Conservation (phyloP, 352 stramenopile genomes). For the Phytophthora multivora region DNA sequence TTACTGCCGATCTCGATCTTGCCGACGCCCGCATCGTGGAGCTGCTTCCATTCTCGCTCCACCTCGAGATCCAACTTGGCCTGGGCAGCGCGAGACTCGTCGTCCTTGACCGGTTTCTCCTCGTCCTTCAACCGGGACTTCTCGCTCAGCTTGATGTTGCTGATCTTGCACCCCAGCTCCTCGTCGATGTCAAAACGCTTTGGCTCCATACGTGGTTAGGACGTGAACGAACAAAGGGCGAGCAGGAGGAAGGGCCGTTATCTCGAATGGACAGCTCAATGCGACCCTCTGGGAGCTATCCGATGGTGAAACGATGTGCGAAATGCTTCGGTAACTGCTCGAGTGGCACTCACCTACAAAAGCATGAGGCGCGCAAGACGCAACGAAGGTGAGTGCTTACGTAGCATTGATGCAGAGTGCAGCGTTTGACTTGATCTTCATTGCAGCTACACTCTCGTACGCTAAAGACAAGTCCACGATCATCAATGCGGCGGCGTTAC, state of each 20-base stretch:
- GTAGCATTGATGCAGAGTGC: not conserved
- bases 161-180: slow-evolving; percentile 69
- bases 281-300: slow-evolving; percentile 20
- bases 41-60: slow-evolving; percentile 83
- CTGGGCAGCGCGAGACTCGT: slow-evolving; percentile 58
- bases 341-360: not conserved
- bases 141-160: slow-evolving; percentile 63
- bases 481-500: slow-evolving; percentile 75
- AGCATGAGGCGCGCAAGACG: slow-evolving; percentile 17
- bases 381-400: slow-evolving; percentile 20
- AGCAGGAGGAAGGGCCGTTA: slow-evolving; percentile 8
- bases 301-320: slow-evolving; percentile 18
- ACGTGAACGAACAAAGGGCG: slow-evolving; percentile 4
- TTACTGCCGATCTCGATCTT: slow-evolving; percentile 80
- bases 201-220: slow-evolving; percentile 55
- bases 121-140: slow-evolving; percentile 55
- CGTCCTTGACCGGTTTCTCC: slow-evolving; percentile 55
- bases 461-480: slow-evolving; percentile 51
- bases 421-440: not conserved
- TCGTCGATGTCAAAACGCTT: slow-evolving; percentile 64
- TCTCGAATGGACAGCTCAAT: slow-evolving; percentile 13
- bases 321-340: slow-evolving; percentile 16
- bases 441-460: slow-evolving; percentile 22
- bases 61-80: slow-evolving; percentile 85
- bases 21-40: slow-evolving; percentile 52